These are phyloP conservation scores for Eleusine indica DNA, from an alignment of 176 grass and related monocot genomes.

Conservation along the genomic window DNA sequence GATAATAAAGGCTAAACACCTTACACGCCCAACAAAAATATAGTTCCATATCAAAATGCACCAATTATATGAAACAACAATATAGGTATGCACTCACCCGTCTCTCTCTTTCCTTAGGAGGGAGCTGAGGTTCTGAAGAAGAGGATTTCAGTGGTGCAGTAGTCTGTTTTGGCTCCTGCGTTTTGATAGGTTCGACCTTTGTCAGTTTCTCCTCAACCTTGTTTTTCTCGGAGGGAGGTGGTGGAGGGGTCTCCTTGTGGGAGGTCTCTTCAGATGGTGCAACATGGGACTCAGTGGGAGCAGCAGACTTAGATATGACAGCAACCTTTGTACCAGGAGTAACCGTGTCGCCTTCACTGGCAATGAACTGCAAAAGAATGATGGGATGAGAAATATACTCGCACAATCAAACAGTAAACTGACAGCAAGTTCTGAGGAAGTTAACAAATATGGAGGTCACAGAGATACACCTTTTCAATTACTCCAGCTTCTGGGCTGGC, in stretches of 20 bases:
- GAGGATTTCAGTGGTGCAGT: slow-evolving; percentile 8
- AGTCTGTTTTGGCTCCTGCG: slow-evolving; percentile 29
- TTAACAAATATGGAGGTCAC: slow-evolving; percentile 27
- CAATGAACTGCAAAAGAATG: slow-evolving; percentile 56
- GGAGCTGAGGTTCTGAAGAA: slow-evolving; percentile 80
- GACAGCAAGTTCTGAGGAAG: background rate
- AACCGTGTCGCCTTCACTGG: slow-evolving; percentile 74
- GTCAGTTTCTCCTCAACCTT: slow-evolving; percentile 49
- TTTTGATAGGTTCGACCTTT: slow-evolving; percentile 44
- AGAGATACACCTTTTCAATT: slow-evolving; percentile 67
- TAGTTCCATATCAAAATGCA: slow-evolving; percentile 17
- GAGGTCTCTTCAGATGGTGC: slow-evolving; percentile 59
- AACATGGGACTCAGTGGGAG: slow-evolving; percentile 56
- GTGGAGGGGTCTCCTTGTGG: slow-evolving; percentile 47
- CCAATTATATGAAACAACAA: slow-evolving; percentile 16
- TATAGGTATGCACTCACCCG: slow-evolving; percentile 43
- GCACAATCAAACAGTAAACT: slow-evolving; percentile 28
- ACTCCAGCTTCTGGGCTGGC: slow-evolving; percentile 74
- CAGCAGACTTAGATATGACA: slow-evolving; percentile 67
- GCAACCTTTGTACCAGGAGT: slow-evolving; percentile 83
- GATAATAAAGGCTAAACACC: background rate
- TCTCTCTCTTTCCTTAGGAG: slow-evolving; percentile 84
- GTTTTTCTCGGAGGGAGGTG: slow-evolving; percentile 44
- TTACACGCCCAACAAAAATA: background rate
- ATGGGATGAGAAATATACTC: slow-evolving; percentile 28